A percentile compares a stretch with the other conserved stretches of the same genome.
These are phyloP conservation scores for Penicillium nucicola DNA, from an alignment of 495 filamentous ascomycete genomes.

Conservation along the genomic window DNA sequence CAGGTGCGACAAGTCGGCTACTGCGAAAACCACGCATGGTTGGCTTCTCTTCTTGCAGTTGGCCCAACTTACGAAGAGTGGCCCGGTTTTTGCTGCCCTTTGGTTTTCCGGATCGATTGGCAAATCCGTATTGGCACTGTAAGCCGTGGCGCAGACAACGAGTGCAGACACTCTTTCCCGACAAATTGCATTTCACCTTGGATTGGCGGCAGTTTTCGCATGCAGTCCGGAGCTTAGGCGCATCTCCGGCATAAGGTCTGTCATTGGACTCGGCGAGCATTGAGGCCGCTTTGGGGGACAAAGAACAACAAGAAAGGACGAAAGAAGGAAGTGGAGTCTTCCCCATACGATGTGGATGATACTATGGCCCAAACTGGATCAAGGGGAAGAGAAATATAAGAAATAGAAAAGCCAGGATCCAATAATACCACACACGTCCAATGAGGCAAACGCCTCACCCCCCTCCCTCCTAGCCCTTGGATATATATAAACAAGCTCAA, in stretches of 20 bases:
- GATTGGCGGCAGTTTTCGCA: slow-evolving; percentile 48
- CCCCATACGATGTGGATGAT: not conserved
- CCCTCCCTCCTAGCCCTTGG: slow-evolving; percentile 2
- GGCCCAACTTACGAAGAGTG: slow-evolving; percentile 40
- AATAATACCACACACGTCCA: slow-evolving; percentile 2
- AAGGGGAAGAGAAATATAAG: not conserved
- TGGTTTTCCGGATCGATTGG: slow-evolving; percentile 46
- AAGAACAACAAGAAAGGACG: not conserved
- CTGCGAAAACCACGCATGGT: slow-evolving; percentile 19
- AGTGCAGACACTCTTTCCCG: slow-evolving; percentile 39
- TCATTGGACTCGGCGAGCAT: slow-evolving; percentile 36
- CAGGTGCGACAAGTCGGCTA: slow-evolving; percentile 14
- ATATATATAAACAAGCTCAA: slow-evolving; percentile 20
- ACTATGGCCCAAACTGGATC: not conserved
- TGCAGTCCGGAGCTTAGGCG: slow-evolving; percentile 42
- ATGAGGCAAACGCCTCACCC: slow-evolving; percentile 7
- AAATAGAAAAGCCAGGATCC: slow-evolving; percentile 3
- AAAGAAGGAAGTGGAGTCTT: not conserved
- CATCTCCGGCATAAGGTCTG: slow-evolving; percentile 21
- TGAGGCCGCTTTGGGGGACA: not conserved
- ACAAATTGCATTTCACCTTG: slow-evolving; percentile 47
- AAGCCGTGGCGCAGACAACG: slow-evolving; percentile 45
- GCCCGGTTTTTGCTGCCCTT: slow-evolving; percentile 48
- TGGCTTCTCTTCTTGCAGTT: slow-evolving; percentile 35
- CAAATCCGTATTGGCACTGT: slow-evolving; percentile 43